phyloP scores from a whole-genome alignment of 2,329 filamentous ascomycete genomes.

The Pseudogymnoascus sp. region DNA sequence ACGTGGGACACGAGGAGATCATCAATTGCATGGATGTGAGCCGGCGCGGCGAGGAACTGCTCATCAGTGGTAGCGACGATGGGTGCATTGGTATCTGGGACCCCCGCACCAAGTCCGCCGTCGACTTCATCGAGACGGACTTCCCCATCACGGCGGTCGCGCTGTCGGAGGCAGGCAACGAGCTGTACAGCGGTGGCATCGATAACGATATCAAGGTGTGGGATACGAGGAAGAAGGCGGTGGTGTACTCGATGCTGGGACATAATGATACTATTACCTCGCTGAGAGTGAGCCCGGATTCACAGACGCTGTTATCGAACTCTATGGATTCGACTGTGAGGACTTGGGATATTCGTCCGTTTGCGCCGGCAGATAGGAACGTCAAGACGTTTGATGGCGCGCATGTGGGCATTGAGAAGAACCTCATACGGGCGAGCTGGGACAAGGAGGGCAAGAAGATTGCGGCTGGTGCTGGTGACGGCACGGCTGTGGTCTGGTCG shows the following conservation, averaged over 20 bases:
- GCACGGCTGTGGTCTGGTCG: conserved; percentile 88
- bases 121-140: conserved; percentile 81
- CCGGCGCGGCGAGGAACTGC: conserved; percentile 78
- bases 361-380: conserved; percentile 78
- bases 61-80: conserved; percentile 89
- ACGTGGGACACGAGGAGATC: conserved; percentile 90
- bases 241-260: conserved; percentile 79
- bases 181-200: conserved; percentile 89
- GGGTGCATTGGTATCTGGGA: conserved; percentile 95
- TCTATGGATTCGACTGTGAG: conserved; percentile 88
- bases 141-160: conserved; percentile 89
- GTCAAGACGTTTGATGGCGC: conserved; percentile 91
- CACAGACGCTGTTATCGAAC: conserved; percentile 81
- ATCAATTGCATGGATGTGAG: conserved; percentile 87
- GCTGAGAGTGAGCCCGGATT: conserved; percentile 83
- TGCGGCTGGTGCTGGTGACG: conserved; percentile 81
- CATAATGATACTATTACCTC: conserved; percentile 91
- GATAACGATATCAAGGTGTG: conserved; percentile 97
- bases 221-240: conserved; percentile 86
- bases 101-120: conserved; percentile 77
- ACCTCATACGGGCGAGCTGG: conserved; percentile 85
- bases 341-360: conserved; percentile 94
- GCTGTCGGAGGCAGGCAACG: conserved; percentile 88
- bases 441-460: conserved; percentile 77
- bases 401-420: conserved; percentile 78